Conservation (phyloP, 2,329 filamentous ascomycete species). For the Trichoderma atrobrunneum region DNA sequence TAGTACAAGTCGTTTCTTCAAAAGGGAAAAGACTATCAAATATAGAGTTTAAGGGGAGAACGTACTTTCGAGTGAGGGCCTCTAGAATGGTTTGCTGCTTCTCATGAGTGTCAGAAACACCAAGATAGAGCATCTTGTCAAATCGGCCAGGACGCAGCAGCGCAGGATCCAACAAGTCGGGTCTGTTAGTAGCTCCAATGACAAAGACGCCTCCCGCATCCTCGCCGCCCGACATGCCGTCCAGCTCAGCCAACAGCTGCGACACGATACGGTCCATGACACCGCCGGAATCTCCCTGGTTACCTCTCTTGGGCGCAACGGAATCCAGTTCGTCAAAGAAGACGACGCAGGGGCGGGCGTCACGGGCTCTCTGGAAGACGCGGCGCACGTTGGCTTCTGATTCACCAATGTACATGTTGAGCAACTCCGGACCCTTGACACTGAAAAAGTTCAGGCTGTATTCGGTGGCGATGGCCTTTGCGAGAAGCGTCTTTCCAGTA, state of each 20-base stretch:
- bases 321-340: slow-evolving; percentile 94
- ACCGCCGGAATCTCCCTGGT: slow-evolving; percentile 93
- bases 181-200: slow-evolving; percentile 92
- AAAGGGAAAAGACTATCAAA: not conserved
- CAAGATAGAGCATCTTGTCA: slow-evolving; percentile 97
- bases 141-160: slow-evolving; percentile 86
- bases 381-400: slow-evolving; percentile 88
- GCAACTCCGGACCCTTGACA: slow-evolving; percentile 85
- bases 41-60: not conserved
- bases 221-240: slow-evolving; percentile 94
- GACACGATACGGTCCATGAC: slow-evolving; percentile 98
- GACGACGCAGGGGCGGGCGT: slow-evolving; percentile 83
- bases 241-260: slow-evolving; percentile 88
- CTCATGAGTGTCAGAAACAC: slow-evolving; percentile 92
- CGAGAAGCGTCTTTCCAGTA: slow-evolving; percentile 87
- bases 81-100: slow-evolving; percentile 95
- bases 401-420: slow-evolving; percentile 96
- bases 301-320: slow-evolving; percentile 92
- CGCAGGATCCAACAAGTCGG: slow-evolving; percentile 88
- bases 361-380: slow-evolving; percentile 82
- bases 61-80: slow-evolving; percentile 88
- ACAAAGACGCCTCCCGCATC: slow-evolving; percentile 89
- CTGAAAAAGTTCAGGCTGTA: slow-evolving; percentile 94
- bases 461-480: slow-evolving; percentile 89
- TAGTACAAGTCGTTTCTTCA: not conserved